A percentile compares a stretch with the other conserved stretches of the same genome.
Evolutionary conservation across 2,329 filamentous ascomycete species (phyloP).

Genomic region (Fusarium decemcellulare): DNA sequence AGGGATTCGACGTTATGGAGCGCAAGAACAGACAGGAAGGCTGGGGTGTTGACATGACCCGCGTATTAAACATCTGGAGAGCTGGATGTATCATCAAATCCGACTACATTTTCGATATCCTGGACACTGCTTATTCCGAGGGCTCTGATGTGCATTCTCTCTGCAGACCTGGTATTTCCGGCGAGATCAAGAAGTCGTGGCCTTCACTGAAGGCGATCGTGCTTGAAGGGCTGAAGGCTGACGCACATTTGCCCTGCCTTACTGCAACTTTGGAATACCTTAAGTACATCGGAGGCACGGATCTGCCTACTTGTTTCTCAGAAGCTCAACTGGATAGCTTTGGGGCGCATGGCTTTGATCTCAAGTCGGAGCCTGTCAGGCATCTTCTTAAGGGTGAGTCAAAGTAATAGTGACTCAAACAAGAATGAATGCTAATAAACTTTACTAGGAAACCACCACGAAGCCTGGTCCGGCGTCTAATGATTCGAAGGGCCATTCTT

Average conservation of each 20-base stretch:
- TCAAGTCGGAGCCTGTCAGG: conserved; percentile 20
- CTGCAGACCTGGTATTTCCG: conserved; percentile 47
- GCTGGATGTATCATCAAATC: conserved; percentile 80
- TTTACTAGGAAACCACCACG: conserved; percentile 14
- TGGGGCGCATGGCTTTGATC: conserved; percentile 64
- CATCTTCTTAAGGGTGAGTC: conserved; percentile 18
- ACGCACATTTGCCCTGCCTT: conserved; percentile 72
- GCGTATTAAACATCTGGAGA: conserved; percentile 74
- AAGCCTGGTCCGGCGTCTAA: conserved; percentile 16
- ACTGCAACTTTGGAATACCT: conserved; percentile 76
- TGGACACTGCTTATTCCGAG: conserved; percentile 60
- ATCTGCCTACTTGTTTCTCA: conserved; percentile 77
- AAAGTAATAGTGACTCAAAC: background rate
- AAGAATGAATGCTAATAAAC: background rate
- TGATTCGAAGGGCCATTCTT: background rate
- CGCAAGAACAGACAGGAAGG: conserved; percentile 69
- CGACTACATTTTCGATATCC: conserved; percentile 73
- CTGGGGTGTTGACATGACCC: conserved; percentile 69
- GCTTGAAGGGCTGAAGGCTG: conserved; percentile 65
- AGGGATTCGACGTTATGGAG: conserved; percentile 76
- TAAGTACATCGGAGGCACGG: conserved; percentile 73
- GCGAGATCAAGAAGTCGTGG: conserved; percentile 67
- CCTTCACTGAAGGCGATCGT: conserved; percentile 69
- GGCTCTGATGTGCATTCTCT: conserved; percentile 55
- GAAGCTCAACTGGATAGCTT: conserved; percentile 82